Evolutionary conservation across 345 rosid species (phyloP).

Genomic region (Aethionema arabicum): DNA sequence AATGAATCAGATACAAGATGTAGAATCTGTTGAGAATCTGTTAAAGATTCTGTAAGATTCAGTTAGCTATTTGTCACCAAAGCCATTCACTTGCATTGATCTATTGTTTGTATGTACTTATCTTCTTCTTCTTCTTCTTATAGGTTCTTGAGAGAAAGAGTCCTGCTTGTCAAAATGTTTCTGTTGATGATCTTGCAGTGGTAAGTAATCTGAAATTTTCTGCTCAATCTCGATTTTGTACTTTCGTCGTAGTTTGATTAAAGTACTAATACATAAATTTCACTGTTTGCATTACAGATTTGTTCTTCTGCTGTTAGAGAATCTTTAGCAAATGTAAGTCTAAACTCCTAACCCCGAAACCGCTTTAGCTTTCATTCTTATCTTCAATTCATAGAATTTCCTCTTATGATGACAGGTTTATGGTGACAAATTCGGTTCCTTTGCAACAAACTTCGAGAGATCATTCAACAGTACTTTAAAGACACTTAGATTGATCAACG

Average conservation of each 20-base stretch:
- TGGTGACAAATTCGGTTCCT: conserved; percentile 63
- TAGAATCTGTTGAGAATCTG: conserved; percentile 1
- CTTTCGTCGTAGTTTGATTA: not conserved
- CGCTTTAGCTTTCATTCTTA: not conserved
- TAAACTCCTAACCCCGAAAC: conserved; percentile 23
- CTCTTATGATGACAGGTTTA: conserved; percentile 55
- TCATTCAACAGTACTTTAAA: conserved; percentile 80
- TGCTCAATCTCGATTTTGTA: not conserved
- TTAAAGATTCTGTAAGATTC: not conserved
- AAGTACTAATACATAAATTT: conserved; percentile 8
- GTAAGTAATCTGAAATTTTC: conserved; percentile 39
- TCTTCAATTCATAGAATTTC: not conserved
- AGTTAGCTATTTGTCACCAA: conserved; percentile 1
- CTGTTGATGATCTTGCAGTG: conserved; percentile 65
- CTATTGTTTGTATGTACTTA: conserved; percentile 6
- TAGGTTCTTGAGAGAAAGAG: conserved; percentile 73
- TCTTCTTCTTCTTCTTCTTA: conserved; percentile 23
- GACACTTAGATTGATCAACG: conserved; percentile 70
- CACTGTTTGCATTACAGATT: conserved; percentile 51
- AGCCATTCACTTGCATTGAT: conserved; percentile 23
- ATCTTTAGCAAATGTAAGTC: conserved; percentile 87
- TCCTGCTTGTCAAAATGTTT: conserved; percentile 41
- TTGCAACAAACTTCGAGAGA: conserved; percentile 69
- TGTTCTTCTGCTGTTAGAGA: conserved; percentile 82
- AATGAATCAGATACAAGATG: not conserved